Base-by-base conservation (phyloP, 1,284 basidiomycete genomes). In the Cryptococcus sp. region DNA sequence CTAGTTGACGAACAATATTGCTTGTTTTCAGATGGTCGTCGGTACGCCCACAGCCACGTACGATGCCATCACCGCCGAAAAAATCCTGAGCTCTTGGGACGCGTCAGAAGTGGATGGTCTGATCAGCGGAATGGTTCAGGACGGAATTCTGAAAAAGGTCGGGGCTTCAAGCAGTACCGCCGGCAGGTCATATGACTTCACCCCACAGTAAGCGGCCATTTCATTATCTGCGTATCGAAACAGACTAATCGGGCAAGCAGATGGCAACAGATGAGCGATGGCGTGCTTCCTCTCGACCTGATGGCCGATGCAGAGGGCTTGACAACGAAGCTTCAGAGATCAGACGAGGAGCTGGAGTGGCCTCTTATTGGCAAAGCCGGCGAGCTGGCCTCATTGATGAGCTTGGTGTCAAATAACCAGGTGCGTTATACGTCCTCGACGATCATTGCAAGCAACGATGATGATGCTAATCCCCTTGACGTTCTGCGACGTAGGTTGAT, bases 11-110 rank as follows among this genome's bases (percentile, higher is more conserved):
- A 1, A 15, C 46, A 7, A 16, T n/a, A 22, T 8, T 45, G 42
- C 42, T n/a, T 11, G 16, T 19, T 6, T 17, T 38, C 48, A 91
- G 91, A 88, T 93, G 86, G 83, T 85, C 4, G 81, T 92, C 45
- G 85, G 87, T 3, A 88, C 87, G 0, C 85, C 88, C 0, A 80
- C 81, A 57, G 86, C 87, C 52, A 77, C 76, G 5, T 93, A 92
- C 71, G 81, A 87, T 57, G 82, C 84, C 10, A 71, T 70, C 15
- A 40, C 38, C 39, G 91, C 85, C 1, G 80, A 85, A 0, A 64
- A 72, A 0, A 70, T 92, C 39, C 79, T 93, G 13, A 80, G 81
- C 43, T 79, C 77, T 41, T 79, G 84, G 42, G 85, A 86, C 19
- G 82, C 87, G 45, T 77, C 83, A 13, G 65, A 73, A 6, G 82